Conservation (phyloP, 768 basidiomycete genomes). For the Suillus paluster region DNA sequence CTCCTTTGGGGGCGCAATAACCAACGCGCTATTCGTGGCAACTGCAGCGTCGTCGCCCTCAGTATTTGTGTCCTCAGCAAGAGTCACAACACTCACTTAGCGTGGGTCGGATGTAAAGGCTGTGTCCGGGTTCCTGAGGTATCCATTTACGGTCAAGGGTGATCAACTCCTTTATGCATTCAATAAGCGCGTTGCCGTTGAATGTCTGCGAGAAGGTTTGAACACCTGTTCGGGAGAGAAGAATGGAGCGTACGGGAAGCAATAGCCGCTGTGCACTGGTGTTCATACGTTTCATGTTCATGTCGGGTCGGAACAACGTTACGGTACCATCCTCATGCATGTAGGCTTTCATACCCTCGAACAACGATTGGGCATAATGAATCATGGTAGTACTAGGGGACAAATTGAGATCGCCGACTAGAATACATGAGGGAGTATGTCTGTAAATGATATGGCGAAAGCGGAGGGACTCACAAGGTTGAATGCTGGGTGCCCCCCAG, state of each 20-base stretch:
- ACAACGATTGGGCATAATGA: constrained; percentile 90
- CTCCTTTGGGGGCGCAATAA: constrained; percentile 62
- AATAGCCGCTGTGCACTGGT: constrained; percentile 77
- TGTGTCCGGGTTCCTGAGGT: constrained; percentile 84
- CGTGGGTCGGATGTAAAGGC: constrained; percentile 88
- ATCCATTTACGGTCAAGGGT: constrained; percentile 89
- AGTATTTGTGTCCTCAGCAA: constrained; percentile 9
- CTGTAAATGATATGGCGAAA: constrained; percentile 8
- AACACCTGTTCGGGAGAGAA: neutral
- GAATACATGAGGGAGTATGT: constrained; percentile 13
- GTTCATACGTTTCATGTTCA: constrained; percentile 98
- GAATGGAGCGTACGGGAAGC: constrained; percentile 57
- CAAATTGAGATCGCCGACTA: constrained; percentile 31
- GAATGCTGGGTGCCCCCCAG: constrained; percentile 83
- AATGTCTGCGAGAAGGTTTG: constrained; percentile 58
- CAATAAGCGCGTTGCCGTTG: constrained; percentile 70
- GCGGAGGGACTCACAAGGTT: constrained; percentile 64
- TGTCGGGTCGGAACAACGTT: constrained; percentile 89
- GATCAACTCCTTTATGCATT: constrained; percentile 86
- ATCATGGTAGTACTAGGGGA: constrained; percentile 64
- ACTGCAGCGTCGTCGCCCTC: constrained; percentile 50
- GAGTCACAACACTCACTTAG: constrained; percentile 47
- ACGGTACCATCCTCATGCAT: constrained; percentile 71
- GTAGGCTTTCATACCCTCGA: constrained; percentile 97
- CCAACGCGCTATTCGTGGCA: constrained; percentile 57